Evolutionary conservation across 805 yeast genomes (phyloP).

Genomic region (Candida xiaguanensis): DNA sequence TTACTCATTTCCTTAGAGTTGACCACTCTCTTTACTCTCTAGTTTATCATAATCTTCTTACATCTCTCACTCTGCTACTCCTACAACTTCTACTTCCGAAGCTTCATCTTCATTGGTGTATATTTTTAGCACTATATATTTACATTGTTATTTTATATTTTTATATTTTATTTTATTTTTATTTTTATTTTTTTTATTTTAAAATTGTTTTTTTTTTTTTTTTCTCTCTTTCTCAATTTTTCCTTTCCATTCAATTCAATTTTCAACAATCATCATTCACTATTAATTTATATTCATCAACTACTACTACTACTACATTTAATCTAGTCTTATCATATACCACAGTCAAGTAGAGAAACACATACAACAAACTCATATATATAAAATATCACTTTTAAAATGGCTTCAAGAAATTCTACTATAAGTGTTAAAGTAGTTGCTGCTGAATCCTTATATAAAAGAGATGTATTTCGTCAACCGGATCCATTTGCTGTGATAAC

Average conservation of each 20-base stretch:
- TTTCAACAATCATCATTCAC: neutral
- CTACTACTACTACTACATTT: too few relatives aligned
- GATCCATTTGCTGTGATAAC: slow-evolving; percentile 98
- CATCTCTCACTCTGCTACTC: too few relatives aligned
- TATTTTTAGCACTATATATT: neutral
- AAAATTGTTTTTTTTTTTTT: neutral
- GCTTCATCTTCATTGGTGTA: too few relatives aligned
- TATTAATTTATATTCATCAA: too few relatives aligned
- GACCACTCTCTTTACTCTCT: too few relatives aligned
- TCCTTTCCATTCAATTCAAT: neutral
- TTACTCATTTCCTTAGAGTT: too few relatives aligned
- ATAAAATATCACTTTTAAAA: too few relatives aligned
- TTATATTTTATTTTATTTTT: neutral
- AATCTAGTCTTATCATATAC: too few relatives aligned
- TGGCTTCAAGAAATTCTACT: slow-evolving; percentile 12
- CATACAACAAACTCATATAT: too few relatives aligned
- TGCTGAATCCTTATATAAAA: slow-evolving; percentile 90
- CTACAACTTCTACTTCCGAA: too few relatives aligned
- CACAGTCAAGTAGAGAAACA: too few relatives aligned
- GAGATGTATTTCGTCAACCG: slow-evolving; percentile 94
- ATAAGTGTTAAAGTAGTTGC: slow-evolving; percentile 80
- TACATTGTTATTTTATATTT: neutral
- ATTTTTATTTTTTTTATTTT: neutral
- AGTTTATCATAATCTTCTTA: too few relatives aligned
- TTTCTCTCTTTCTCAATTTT: neutral